phyloP scores from a whole-genome alignment of 148 eudicot species.

The Chenopodium formosanum region DNA sequence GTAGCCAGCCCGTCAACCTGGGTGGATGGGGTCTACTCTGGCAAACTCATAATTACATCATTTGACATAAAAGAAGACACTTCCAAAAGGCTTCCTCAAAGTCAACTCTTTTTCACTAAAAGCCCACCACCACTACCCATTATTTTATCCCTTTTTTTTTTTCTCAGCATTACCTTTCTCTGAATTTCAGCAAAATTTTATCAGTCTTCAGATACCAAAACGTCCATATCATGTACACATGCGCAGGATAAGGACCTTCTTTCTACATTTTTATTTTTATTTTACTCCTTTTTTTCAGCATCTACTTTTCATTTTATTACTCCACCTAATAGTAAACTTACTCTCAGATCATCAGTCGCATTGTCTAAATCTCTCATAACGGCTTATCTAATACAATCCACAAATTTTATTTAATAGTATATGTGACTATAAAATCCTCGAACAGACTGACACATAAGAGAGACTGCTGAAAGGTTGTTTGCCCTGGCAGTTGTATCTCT shows the following conservation, averaged over 20 bases:
- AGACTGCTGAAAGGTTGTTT: background rate
- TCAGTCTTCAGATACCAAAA: conserved; percentile 1
- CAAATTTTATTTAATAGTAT: too few relatives aligned
- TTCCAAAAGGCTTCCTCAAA: background rate
- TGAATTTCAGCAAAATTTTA: background rate
- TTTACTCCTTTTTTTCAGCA: too few relatives aligned
- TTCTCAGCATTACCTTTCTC: background rate
- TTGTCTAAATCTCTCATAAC: too few relatives aligned
- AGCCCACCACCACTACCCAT: conserved; percentile 6
- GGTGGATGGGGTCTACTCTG: background rate
- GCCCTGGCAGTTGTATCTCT: conserved; percentile 7
- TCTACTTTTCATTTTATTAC: background rate
- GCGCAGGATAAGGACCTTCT: conserved; percentile 13
- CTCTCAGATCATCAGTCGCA: too few relatives aligned
- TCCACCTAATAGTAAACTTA: background rate
- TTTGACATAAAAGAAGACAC: conserved; percentile 14
- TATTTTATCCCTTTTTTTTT: background rate
- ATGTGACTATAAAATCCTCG: too few relatives aligned
- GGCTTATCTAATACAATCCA: too few relatives aligned
- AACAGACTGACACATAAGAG: background rate
- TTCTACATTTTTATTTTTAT: background rate
- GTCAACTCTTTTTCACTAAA: conserved; percentile 27
- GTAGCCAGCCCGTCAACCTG: conserved; percentile 9
- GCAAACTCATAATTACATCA: conserved; percentile 19
- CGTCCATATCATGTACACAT: conserved; percentile 14